A percentile compares a stretch with the other conserved stretches of the same genome.
These are phyloP conservation scores for Sarcocystis neurona DNA, from an alignment of 169 alveolate genomes.

Conservation along the genomic window DNA sequence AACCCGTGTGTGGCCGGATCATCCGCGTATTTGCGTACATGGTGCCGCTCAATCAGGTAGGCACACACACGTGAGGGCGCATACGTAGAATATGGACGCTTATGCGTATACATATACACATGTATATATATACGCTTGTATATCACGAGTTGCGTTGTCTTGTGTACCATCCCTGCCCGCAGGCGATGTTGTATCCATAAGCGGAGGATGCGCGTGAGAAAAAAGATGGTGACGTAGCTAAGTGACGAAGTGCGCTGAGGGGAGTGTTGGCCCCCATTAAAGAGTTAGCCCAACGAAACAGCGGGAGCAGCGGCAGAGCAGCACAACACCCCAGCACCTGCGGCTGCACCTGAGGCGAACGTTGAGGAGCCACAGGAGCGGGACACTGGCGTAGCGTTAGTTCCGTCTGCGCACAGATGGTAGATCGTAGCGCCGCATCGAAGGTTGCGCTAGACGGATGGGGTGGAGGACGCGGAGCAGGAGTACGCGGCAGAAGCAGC, in stretches of 20 bases:
- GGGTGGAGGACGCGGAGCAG: not conserved
- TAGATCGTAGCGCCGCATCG: too few species aligned
- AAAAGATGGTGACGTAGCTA: conserved; percentile 6
- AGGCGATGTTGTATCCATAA: conserved; percentile 71
- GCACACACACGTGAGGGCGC: not conserved
- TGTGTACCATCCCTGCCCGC: not conserved
- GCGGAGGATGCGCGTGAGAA: conserved; percentile 38
- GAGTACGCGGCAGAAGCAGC: not conserved
- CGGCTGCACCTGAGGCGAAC: not conserved
- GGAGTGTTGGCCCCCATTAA: conserved; percentile 41
- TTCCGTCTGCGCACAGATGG: not conserved
- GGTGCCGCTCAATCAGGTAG: not conserved
- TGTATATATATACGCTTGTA: not conserved
- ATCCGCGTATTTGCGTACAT: not conserved
- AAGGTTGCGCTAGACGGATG: not conserved
- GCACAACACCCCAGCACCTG: too few species aligned
- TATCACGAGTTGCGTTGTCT: conserved; percentile 10
- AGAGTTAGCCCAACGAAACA: too few species aligned
- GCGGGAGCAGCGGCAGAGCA: too few species aligned
- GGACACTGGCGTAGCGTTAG: not conserved
- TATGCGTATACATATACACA: too few species aligned
- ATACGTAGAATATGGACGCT: too few species aligned
- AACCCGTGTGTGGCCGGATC: not conserved
- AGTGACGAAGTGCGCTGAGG: conserved; percentile 38
- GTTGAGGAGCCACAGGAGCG: conserved; percentile 3